Evolutionary conservation across 768 basidiomycete genomes (phyloP).

Genomic region (Leucocoprinus leucothites): DNA sequence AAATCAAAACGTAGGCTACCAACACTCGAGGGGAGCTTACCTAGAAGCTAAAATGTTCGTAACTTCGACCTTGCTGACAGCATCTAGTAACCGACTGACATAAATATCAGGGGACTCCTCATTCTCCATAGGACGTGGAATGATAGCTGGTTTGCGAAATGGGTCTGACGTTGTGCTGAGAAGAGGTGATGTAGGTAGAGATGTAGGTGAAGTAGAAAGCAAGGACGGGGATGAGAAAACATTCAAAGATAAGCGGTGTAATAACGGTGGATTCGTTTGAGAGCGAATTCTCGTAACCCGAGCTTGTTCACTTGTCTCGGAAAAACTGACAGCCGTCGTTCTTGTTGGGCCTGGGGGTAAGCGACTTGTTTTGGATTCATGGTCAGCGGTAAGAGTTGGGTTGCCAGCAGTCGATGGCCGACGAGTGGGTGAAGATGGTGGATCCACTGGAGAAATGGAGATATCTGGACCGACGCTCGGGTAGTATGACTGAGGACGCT

Average conservation of each 20-base stretch:
- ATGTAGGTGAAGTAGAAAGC: constrained; percentile 22
- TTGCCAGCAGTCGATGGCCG: constrained; percentile 10
- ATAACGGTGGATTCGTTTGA: constrained; percentile 64
- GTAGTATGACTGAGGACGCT: constrained; percentile 2
- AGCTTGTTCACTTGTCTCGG: constrained; percentile 8
- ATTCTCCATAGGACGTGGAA: constrained; percentile 48
- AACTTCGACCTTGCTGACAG: constrained; percentile 75
- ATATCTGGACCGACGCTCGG: neutral
- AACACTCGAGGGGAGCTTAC: constrained; percentile 33
- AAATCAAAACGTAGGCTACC: constrained; percentile 3
- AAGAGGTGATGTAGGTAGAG: constrained; percentile 16
- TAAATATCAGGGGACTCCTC: constrained; percentile 74
- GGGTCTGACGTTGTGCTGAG: constrained; percentile 16
- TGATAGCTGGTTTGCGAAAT: constrained; percentile 28
- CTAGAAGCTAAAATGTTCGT: constrained; percentile 78
- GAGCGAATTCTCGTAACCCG: constrained; percentile 29
- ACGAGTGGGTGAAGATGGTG: constrained; percentile 18
- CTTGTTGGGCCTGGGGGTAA: constrained; percentile 10
- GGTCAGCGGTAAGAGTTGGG: neutral
- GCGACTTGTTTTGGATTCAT: neutral
- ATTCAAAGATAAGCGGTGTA: constrained; percentile 69
- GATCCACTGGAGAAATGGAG: neutral
- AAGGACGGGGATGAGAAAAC: constrained; percentile 48
- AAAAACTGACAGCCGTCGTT: neutral
- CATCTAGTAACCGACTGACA: constrained; percentile 57